Base-by-base conservation (phyloP, 2,329 filamentous ascomycete species). In the Fusarium compactum region DNA sequence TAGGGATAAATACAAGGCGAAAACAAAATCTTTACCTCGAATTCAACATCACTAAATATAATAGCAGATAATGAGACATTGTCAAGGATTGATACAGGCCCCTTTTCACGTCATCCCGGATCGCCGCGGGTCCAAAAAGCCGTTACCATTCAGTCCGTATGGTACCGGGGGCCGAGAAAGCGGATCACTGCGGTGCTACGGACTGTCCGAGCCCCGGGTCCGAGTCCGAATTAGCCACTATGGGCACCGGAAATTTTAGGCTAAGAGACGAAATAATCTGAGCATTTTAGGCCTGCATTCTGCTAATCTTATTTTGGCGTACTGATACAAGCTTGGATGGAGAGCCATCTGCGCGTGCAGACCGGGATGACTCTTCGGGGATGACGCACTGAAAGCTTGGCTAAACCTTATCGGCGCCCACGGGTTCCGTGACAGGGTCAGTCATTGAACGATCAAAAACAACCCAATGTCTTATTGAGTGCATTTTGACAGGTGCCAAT, bases 131-230 rank as follows among this genome's bases (percentile, higher is more conserved):
- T 5, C 18, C 3, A 27, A 15, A 11, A 45, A 32, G 20, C 18
- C 8, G 15, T 32, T 27, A 27, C n/a, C 11, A 25, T 38, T 20
- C 7, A 22, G 14, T 14, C 24, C 11, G 22, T 32, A 50, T 34
- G 47, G 41, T 20, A 56, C 34, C 32, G 27, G 38, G 52, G 29
- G 24, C 59, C 59, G 62, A 64, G 46, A 32, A 6, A 64, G 51
- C 8, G 44, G 59, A 34, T 25, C 25, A 1, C 5, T 40, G n/a
- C 62, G 62, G 62, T 18, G 25, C n/a, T 56, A 64, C 62, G 59
- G 62, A 64, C 51, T 18, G 44, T 64, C 62, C 62, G 62, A 48
- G 32, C n/a, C 18, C 62, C 51, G 60, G 44, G 1, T 3, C 6
- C 34, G 18, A 38, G 18, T n/a, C 18, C 34, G 34, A 38, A 38